Base-by-base conservation (phyloP, 106 monocot species). In the Iris macrosiphon region DNA sequence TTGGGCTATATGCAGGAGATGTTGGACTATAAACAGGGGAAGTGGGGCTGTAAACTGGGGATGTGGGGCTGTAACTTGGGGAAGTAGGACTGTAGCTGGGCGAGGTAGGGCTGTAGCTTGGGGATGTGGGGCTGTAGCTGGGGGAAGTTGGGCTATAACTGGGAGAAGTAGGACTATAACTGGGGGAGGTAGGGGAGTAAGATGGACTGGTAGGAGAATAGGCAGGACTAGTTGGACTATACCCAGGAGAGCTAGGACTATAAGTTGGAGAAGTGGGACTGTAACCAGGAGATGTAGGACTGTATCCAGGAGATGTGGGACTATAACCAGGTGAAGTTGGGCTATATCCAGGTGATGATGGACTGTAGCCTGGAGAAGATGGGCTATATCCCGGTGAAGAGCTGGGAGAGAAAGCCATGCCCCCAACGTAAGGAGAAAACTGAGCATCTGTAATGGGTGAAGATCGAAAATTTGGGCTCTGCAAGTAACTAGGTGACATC, bases 361-460 rank as follows among this genome's bases (percentile, higher is more conserved):
- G 96, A 67, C 86, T 90, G 48, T 98, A 91, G 19, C 83, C 95
- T 3, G 83, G 90, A 18, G 96, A 98, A 7, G 86, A 90, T 18
- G 96, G 96, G 41, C 86, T 90, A 53, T 98, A 98, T 6, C 90
- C 86, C 10, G 96, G 96, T 23, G 96, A 91, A 43, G 79, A 77
- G 17, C 72, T 63, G 3, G 96, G 96, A 51, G 96, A 98, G 50
- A 98, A 98, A 9, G 77, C 86, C 96, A 98, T 98, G 3, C 80
- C 80, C 58, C 90, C 77, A 64, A 91, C 96, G 70, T 98, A 98
- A 32, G 96, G 96, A 22, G 96, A 98, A 57, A 98, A 98, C 28
- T 90, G 90, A 55, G 96, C 96, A 90, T 98, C 90, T 15, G 79
- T 77, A 45, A 83, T 87, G 6, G 96, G 96, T 21, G 96, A 98